These are phyloP conservation scores for Alternaria ethzedia DNA, from an alignment of 2,329 filamentous ascomycete species.

Conservation along the genomic window DNA sequence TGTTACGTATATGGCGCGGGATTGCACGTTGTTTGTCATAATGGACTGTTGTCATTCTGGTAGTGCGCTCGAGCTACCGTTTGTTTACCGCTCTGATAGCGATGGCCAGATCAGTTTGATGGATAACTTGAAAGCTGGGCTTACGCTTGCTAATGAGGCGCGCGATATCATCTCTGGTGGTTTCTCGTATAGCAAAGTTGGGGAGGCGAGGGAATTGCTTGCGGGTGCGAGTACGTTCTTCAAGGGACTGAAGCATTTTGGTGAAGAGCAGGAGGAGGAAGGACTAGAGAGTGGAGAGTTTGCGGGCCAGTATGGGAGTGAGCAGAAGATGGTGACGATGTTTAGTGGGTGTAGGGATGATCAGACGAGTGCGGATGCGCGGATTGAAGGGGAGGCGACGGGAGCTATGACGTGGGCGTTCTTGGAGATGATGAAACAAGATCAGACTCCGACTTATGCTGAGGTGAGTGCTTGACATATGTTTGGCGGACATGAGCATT, in stretches of 20 bases:
- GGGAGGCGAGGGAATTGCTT: conserved; percentile 60
- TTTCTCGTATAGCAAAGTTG: conserved; percentile 57
- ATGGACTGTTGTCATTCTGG: conserved; percentile 69
- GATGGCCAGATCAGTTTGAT: conserved; percentile 64
- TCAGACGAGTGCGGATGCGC: conserved; percentile 58
- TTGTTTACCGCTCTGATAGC: conserved; percentile 62
- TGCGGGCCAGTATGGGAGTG: conserved; percentile 53
- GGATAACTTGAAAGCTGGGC: conserved; percentile 61
- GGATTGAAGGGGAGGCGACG: conserved; percentile 52
- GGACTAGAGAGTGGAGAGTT: conserved; percentile 46
- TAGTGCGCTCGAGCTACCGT: conserved; percentile 65
- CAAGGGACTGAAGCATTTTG: conserved; percentile 57
- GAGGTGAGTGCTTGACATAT: conserved; percentile 34
- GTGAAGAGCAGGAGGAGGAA: conserved; percentile 54
- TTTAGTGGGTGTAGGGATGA: conserved; percentile 59
- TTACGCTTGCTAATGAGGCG: conserved; percentile 59
- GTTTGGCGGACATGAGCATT: not conserved
- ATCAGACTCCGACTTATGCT: conserved; percentile 48
- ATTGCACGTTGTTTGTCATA: conserved; percentile 61
- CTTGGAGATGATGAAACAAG: conserved; percentile 52
- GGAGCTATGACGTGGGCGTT: conserved; percentile 60
- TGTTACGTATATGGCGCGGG: conserved; percentile 59
- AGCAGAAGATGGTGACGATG: conserved; percentile 59
- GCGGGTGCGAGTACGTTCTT: conserved; percentile 63
- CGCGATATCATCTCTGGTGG: conserved; percentile 58